A percentile compares a stretch with the other conserved stretches of the same genome.
phyloP scores from a whole-genome alignment of 2,329 filamentous ascomycete genomes.

The Ilyonectria destructans region DNA sequence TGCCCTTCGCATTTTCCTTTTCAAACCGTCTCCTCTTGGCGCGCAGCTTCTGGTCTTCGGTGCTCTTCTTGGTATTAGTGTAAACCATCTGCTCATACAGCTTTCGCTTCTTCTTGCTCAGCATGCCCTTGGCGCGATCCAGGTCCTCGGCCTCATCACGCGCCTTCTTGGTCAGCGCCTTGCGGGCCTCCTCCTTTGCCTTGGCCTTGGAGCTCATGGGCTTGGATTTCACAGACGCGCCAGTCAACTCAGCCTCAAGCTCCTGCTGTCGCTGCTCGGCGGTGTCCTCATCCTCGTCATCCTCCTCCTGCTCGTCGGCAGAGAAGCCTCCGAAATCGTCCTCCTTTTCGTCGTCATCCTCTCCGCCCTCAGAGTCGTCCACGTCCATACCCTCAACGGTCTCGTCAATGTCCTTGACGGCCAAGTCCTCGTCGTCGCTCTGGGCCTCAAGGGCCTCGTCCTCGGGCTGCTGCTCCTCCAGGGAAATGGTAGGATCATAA shows the following conservation, averaged over 20 bases:
- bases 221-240: slow-evolving; percentile 72
- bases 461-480: slow-evolving; percentile 91
- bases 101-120: slow-evolving; percentile 98
- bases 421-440: slow-evolving; percentile 65
- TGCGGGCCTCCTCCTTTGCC: slow-evolving; percentile 79
- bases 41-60: slow-evolving; percentile 88
- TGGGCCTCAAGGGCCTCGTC: slow-evolving; percentile 84
- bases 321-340: slow-evolving; percentile 67
- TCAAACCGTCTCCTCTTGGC: slow-evolving; percentile 94
- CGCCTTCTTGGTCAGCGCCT: slow-evolving; percentile 79
- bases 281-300: slow-evolving; percentile 70
- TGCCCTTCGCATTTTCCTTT: slow-evolving; percentile 68
- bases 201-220: slow-evolving; percentile 67
- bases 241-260: slow-evolving; percentile 91
- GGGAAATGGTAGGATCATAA: slow-evolving; percentile 90
- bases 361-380: slow-evolving; percentile 63
- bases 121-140: slow-evolving; percentile 97
- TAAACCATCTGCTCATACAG: slow-evolving; percentile 98
- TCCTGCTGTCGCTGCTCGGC: slow-evolving; percentile 87
- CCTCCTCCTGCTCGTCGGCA: slow-evolving; percentile 61
- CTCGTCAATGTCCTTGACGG: slow-evolving; percentile 57
- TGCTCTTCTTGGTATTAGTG: slow-evolving; percentile 93
- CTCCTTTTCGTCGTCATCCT: slow-evolving; percentile 64
- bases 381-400: slow-evolving; percentile 67
- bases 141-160: slow-evolving; percentile 88